A percentile compares a stretch with the other conserved stretches of the same genome.
phyloP scores from a whole-genome alignment of 169 alveolate genomes.

The Eimeria acervulina region DNA sequence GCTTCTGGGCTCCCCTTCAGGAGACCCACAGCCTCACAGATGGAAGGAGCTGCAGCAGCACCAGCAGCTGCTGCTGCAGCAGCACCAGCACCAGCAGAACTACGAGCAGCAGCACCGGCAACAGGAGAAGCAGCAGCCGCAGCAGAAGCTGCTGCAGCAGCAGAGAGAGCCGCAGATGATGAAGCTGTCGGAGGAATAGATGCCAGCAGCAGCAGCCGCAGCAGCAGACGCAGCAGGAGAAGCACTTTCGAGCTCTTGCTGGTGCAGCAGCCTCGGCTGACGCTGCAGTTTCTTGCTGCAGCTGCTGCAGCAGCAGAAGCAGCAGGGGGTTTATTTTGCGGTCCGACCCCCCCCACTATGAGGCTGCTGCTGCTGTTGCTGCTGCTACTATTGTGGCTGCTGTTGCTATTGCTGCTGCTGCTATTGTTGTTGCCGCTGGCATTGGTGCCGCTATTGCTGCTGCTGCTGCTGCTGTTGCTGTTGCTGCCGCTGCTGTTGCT shows the following conservation, averaged over 20 bases:
- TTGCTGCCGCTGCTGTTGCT: neutral
- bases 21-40: neutral
- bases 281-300: constrained; percentile 7
- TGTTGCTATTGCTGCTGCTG: neutral
- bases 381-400: too few species aligned
- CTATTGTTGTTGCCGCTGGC: neutral
- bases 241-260: neutral
- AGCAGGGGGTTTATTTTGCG: neutral
- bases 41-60: neutral
- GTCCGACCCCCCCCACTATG: neutral
- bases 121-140: too few species aligned
- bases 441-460: constrained; percentile 19
- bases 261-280: constrained; percentile 22
- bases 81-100: neutral
- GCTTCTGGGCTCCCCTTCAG: neutral
- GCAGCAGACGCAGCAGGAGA: too few species aligned
- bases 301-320: constrained; percentile 5
- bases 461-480: neutral
- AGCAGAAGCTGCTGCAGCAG: constrained; percentile 33
- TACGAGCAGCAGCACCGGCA: neutral
- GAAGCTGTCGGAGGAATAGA: neutral
- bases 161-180: too few species aligned
- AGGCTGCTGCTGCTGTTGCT: neutral
- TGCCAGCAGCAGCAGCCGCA: neutral
- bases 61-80: constrained; percentile 11